These are phyloP conservation scores for Barnettozyma populi DNA, from an alignment of 805 yeast species.

Conservation along the genomic window DNA sequence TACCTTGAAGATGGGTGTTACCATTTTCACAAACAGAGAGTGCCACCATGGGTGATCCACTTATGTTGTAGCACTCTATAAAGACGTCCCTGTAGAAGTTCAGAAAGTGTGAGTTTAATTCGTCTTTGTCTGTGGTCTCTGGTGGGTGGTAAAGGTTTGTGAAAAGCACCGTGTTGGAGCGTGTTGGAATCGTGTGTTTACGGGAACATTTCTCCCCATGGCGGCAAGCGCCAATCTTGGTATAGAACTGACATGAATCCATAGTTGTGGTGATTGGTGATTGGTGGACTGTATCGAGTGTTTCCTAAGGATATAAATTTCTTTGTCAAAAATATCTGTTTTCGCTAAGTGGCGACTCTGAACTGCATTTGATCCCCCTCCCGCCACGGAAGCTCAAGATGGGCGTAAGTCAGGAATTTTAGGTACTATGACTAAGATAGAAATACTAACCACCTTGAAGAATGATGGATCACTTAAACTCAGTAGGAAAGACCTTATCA, in stretches of 20 bases:
- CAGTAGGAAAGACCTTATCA: constrained; percentile 45
- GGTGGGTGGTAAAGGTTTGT: constrained; percentile 64
- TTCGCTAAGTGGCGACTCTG: background rate
- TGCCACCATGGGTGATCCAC: constrained; percentile 44
- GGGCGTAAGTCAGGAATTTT: background rate
- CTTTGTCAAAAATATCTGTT: background rate
- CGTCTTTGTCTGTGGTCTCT: constrained; percentile 28
- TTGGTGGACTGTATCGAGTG: no score
- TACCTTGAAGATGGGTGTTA: constrained; percentile 79
- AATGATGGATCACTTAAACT: constrained; percentile 37
- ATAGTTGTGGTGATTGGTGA: constrained; percentile 11
- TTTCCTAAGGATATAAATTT: no score
- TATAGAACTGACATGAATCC: constrained; percentile 51
- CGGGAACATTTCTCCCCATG: constrained; percentile 87
- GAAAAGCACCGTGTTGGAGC: constrained; percentile 60
- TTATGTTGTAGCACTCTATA: constrained; percentile 44
- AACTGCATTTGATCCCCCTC: background rate
- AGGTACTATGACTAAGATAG: no score
- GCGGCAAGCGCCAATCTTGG: constrained; percentile 86
- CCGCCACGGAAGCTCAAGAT: background rate
- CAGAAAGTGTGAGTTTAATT: constrained; percentile 46
- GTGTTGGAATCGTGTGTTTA: constrained; percentile 59
- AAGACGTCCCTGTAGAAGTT: constrained; percentile 69
- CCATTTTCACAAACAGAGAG: constrained; percentile 78
- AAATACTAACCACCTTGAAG: background rate